Percentiles rank a stretch among this genome's conserved stretches.
Conservation (phyloP, 1,284 basidiomycete genomes). For the Bjerkandera adusta region DNA sequence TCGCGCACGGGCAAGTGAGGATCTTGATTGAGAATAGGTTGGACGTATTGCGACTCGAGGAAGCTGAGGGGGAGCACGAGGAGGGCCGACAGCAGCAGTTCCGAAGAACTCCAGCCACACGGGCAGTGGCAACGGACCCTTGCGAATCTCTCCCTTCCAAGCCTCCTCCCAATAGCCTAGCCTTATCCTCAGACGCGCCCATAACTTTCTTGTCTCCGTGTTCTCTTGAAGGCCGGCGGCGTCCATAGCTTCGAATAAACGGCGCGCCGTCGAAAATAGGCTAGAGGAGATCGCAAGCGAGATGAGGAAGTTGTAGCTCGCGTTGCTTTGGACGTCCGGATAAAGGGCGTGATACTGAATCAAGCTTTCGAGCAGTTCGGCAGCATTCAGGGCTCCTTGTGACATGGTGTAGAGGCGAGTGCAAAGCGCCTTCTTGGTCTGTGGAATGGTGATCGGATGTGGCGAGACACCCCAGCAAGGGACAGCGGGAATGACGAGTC, state of each 20-base stretch:
- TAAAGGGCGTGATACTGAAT: constrained; percentile 20
- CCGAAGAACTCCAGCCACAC: constrained; percentile 33
- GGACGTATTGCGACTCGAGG: no score
- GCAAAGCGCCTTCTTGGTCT: background rate
- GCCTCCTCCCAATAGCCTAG: constrained; percentile 31
- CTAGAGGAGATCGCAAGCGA: constrained; percentile 30
- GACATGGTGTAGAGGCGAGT: constrained; percentile 12
- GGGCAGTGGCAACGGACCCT: constrained; percentile 20
- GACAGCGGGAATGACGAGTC: constrained; percentile 25
- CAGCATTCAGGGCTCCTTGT: constrained; percentile 10
- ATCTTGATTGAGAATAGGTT: no score
- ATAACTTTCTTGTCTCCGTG: constrained; percentile 30
- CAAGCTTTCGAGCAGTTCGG: constrained; percentile 12
- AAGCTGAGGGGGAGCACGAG: no score
- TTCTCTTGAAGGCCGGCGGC: constrained; percentile 24
- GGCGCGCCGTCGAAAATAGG: constrained; percentile 26
- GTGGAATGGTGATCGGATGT: constrained; percentile 4
- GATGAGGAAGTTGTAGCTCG: constrained; percentile 35
- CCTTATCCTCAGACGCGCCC: constrained; percentile 34
- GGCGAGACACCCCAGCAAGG: no score
- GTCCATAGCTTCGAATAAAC: constrained; percentile 31
- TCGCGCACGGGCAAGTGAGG: no score
- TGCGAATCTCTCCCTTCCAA: constrained; percentile 25
- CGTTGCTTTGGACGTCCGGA: constrained; percentile 24
- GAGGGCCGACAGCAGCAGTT: no score